These are phyloP conservation scores for Ceratobasidium sp. DNA, from an alignment of 1,284 basidiomycete genomes.

Conservation along the genomic window DNA sequence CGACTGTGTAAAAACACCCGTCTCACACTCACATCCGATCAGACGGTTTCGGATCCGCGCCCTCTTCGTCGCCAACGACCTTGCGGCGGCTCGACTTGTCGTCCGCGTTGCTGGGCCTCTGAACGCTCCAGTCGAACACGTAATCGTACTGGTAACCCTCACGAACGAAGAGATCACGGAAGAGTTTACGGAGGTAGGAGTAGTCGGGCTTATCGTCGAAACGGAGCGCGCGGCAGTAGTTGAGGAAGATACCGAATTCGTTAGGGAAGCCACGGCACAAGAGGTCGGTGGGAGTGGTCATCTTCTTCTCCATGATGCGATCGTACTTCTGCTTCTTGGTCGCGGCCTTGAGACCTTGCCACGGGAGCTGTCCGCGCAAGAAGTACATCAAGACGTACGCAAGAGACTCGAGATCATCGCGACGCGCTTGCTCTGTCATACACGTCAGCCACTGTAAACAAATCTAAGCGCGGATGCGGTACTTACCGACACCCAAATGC, in stretches of 20 bases:
- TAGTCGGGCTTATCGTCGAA: constrained; percentile 99
- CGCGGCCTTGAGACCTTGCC: constrained; percentile 98
- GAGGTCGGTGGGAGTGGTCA: constrained; percentile 96
- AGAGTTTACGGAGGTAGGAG: constrained; percentile 97
- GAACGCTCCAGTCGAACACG: constrained; percentile 98
- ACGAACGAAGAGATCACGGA: constrained; percentile 96
- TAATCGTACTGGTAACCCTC: constrained; percentile 99
- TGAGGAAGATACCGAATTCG: constrained; percentile 97
- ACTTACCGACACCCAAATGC: constrained; percentile 85
- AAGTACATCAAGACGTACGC: constrained; percentile 99
- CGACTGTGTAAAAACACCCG: constrained; percentile 46
- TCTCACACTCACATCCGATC: constrained; percentile 46
- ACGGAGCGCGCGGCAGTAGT: constrained; percentile 95
- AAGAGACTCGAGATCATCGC: constrained; percentile 95
- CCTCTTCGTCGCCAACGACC: constrained; percentile 48
- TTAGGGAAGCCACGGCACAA: constrained; percentile 97
- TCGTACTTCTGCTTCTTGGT: constrained; percentile 99
- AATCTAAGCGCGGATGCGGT: not conserved
- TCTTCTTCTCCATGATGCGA: constrained; percentile 99
- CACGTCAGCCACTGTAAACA: not conserved
- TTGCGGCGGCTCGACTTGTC: constrained; percentile 46
- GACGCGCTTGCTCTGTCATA: constrained; percentile 84
- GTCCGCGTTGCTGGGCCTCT: constrained; percentile 58
- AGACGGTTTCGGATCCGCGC: constrained; percentile 44
- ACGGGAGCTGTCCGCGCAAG: constrained; percentile 94